phyloP scores from a whole-genome alignment of 495 filamentous ascomycete genomes.

The Hypoxylon intermedium region DNA sequence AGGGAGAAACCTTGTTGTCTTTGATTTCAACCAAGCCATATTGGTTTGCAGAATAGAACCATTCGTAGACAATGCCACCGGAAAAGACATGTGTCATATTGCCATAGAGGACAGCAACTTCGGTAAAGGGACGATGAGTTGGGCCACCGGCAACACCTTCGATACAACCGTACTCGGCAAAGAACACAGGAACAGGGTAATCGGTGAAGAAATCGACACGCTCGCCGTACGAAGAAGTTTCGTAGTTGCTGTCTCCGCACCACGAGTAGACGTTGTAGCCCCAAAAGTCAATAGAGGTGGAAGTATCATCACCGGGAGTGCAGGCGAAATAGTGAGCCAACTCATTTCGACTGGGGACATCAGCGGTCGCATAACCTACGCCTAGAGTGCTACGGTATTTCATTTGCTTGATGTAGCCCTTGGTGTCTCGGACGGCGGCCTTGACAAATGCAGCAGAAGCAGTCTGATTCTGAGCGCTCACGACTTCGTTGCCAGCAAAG shows the following conservation, averaged over 20 bases:
- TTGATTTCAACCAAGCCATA: slow-evolving; percentile 80
- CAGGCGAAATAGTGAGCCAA: slow-evolving; percentile 95
- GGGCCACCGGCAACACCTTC: slow-evolving; percentile 51
- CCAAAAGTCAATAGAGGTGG: slow-evolving; percentile 87
- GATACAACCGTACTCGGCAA: slow-evolving; percentile 98
- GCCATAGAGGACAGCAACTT: slow-evolving; percentile 82
- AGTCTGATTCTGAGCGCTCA: slow-evolving; percentile 81
- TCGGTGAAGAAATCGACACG: slow-evolving; percentile 83
- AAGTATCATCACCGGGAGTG: slow-evolving; percentile 58
- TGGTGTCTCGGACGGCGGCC: slow-evolving; percentile 93
- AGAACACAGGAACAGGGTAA: slow-evolving; percentile 93
- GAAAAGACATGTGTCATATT: slow-evolving; percentile 78
- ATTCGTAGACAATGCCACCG: slow-evolving; percentile 98
- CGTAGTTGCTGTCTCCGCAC: slow-evolving; percentile 83
- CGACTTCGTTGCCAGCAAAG: slow-evolving; percentile 97
- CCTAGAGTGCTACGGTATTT: slow-evolving; percentile 63
- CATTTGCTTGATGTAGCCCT: slow-evolving; percentile 86
- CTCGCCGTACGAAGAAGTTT: slow-evolving; percentile 73
- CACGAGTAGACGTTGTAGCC: slow-evolving; percentile 99
- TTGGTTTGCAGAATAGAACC: slow-evolving; percentile 87
- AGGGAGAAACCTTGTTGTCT: slow-evolving; percentile 63
- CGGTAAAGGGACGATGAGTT: slow-evolving; percentile 78
- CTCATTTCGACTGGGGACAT: slow-evolving; percentile 73
- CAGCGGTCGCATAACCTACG: slow-evolving; percentile 91
- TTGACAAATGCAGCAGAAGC: slow-evolving; percentile 90